These are phyloP conservation scores for sunflower (Helianthus annuus) DNA, from an alignment of 129 eudicot species.

Conservation along the genomic window DNA sequence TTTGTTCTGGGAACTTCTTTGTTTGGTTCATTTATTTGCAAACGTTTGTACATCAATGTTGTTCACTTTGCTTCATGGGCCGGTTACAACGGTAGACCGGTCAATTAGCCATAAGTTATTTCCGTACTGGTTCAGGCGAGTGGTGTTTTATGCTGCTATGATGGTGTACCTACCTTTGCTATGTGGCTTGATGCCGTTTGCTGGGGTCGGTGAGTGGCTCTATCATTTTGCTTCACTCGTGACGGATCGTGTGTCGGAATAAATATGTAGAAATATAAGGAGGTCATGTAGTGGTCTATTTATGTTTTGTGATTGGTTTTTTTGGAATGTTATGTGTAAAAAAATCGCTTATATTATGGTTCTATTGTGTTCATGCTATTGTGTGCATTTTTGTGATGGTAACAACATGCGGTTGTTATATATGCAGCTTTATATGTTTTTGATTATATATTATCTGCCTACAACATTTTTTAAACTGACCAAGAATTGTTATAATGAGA, in stretches of 20 bases:
- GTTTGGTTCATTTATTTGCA: slow-evolving; percentile 68
- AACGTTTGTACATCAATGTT: slow-evolving; percentile 47
- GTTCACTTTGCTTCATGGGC: slow-evolving; percentile 60
- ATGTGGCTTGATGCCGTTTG: slow-evolving; percentile 88
- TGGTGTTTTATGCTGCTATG: slow-evolving; percentile 35
- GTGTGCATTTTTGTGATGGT: no score
- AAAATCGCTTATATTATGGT: no score
- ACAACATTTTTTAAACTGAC: no score
- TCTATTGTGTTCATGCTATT: no score
- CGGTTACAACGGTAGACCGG: slow-evolving; percentile 46
- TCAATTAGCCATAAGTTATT: slow-evolving; percentile 12
- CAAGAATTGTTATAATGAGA: no score
- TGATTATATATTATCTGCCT: no score
- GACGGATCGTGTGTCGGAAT: slow-evolving; percentile 13
- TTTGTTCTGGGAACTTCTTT: slow-evolving; percentile 66
- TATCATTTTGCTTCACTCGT: slow-evolving; percentile 52
- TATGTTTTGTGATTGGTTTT: neutral
- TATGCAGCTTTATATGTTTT: no score
- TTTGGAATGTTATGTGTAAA: neutral
- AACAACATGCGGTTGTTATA: no score
- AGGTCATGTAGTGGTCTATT: neutral
- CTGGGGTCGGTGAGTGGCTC: slow-evolving; percentile 66
- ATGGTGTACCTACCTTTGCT: slow-evolving; percentile 54
- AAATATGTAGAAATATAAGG: neutral
- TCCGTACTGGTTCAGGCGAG: slow-evolving; percentile 64